phyloP scores from a whole-genome alignment of 768 basidiomycete species.

The Boletus speciosus region DNA sequence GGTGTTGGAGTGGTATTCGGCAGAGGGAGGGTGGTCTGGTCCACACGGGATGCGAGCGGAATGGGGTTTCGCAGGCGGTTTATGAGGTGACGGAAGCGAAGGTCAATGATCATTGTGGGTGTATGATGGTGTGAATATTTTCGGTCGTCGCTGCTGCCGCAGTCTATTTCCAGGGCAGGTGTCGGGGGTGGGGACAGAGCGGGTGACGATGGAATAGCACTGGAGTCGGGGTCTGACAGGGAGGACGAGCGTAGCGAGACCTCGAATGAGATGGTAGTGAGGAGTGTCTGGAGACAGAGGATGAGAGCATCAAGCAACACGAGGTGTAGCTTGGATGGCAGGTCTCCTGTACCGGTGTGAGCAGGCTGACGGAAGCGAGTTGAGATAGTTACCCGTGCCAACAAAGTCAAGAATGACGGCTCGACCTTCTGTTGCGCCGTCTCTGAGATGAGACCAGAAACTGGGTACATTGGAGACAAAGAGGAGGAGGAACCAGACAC shows the following conservation, averaged over 20 bases:
- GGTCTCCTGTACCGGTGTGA: slow-evolving; percentile 40
- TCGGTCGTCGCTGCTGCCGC: slow-evolving; percentile 10
- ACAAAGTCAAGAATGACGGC: slow-evolving; percentile 74
- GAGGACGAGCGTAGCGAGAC: slow-evolving; percentile 39
- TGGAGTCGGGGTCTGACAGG: slow-evolving; percentile 41
- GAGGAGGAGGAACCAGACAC: slow-evolving; percentile 62
- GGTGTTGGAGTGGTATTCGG: slow-evolving; percentile 59
- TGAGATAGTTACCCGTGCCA: slow-evolving; percentile 57
- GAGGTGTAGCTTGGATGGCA: slow-evolving; percentile 64
- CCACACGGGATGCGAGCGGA: slow-evolving; percentile 30
- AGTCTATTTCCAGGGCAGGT: slow-evolving; percentile 26
- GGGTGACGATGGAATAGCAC: slow-evolving; percentile 27
- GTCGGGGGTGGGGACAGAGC: slow-evolving; percentile 19
- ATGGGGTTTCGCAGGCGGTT: slow-evolving; percentile 56
- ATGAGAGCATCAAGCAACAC: slow-evolving; percentile 67
- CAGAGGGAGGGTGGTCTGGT: slow-evolving; percentile 46
- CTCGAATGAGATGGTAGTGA: slow-evolving; percentile 69
- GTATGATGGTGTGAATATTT: slow-evolving; percentile 25
- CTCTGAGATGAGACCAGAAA: slow-evolving; percentile 58
- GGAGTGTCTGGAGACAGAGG: slow-evolving; percentile 60
- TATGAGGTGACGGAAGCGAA: slow-evolving; percentile 53
- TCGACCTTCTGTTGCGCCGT: slow-evolving; percentile 53
- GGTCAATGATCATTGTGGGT: slow-evolving; percentile 57
- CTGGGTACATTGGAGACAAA: slow-evolving; percentile 55
- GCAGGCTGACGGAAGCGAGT: not conserved